Conservation (phyloP, 352 stramenopile species). For the Phytophthora multivora region DNA sequence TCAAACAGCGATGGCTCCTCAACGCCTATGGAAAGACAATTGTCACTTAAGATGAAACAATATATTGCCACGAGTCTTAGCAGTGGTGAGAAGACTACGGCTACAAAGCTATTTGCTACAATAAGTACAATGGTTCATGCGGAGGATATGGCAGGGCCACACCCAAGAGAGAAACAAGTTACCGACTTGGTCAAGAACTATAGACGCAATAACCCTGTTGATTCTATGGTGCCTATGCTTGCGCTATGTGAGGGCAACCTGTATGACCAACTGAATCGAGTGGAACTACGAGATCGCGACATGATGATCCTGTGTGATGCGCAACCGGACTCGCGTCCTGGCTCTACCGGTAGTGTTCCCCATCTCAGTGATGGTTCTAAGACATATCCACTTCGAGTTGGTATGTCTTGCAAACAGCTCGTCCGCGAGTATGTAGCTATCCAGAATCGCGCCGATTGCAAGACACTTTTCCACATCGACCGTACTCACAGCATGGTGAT, state of each 20-base stretch:
- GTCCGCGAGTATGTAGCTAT: not conserved
- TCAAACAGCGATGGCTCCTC: constrained; percentile 3
- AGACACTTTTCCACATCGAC: constrained; percentile 1
- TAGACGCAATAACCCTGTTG: not conserved
- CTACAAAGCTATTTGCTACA: not conserved
- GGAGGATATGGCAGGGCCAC: not conserved
- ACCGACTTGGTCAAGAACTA: constrained; percentile 8
- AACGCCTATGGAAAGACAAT: not conserved
- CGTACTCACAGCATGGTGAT: constrained; percentile 4
- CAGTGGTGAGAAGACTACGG: not conserved
- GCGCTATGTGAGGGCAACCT: constrained; percentile 1
- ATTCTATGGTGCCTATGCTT: constrained; percentile 7
- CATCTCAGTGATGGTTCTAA: not conserved
- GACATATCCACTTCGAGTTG: not conserved
- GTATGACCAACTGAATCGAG: not conserved
- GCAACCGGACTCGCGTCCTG: not conserved
- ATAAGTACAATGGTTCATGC: not conserved
- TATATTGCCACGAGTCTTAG: not conserved
- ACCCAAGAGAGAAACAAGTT: constrained; percentile 1
- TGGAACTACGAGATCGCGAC: not conserved
- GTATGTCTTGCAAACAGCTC: not conserved
- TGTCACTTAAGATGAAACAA: constrained; percentile 6
- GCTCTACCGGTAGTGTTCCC: not conserved
- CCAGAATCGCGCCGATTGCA: not conserved
- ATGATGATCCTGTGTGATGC: constrained; percentile 10